These are phyloP conservation scores for Kwoniella botswanensis DNA, from an alignment of 768 basidiomycete genomes.

Conservation along the genomic window DNA sequence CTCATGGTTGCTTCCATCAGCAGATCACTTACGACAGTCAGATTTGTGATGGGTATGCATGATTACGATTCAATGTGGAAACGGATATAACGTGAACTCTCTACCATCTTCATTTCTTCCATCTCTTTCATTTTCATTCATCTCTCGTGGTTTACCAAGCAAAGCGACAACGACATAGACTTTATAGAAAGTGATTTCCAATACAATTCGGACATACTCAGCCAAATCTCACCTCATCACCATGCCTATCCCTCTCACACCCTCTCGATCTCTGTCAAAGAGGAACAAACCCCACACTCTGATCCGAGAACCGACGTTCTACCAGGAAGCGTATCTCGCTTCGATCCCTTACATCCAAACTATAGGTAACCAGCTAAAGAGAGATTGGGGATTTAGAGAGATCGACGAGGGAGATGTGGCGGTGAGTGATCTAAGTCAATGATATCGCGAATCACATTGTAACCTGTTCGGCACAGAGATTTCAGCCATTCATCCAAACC, in stretches of 20 bases:
- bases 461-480: background rate
- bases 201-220: too few species aligned
- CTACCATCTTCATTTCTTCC: too few species aligned
- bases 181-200: too few species aligned
- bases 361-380: constrained; percentile 4
- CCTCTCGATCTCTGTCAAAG: background rate
- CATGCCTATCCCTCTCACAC: background rate
- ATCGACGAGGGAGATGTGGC: constrained; percentile 2
- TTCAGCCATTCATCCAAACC: background rate
- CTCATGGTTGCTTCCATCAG: background rate
- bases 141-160: too few species aligned
- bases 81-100: too few species aligned
- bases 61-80: too few species aligned
- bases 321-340: constrained; percentile 19
- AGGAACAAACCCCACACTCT: background rate
- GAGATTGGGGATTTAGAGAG: constrained; percentile 7
- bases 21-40: too few species aligned
- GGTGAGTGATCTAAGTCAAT: background rate
- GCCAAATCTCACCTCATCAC: background rate
- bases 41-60: too few species aligned
- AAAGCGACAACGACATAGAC: too few species aligned
- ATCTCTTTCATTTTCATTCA: too few species aligned
- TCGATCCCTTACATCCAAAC: constrained; percentile 4
- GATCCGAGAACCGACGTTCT: constrained; percentile 13
- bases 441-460: too few species aligned